Conservation (phyloP, 2,329 filamentous ascomycete genomes). For the Bipolaris victoriae region DNA sequence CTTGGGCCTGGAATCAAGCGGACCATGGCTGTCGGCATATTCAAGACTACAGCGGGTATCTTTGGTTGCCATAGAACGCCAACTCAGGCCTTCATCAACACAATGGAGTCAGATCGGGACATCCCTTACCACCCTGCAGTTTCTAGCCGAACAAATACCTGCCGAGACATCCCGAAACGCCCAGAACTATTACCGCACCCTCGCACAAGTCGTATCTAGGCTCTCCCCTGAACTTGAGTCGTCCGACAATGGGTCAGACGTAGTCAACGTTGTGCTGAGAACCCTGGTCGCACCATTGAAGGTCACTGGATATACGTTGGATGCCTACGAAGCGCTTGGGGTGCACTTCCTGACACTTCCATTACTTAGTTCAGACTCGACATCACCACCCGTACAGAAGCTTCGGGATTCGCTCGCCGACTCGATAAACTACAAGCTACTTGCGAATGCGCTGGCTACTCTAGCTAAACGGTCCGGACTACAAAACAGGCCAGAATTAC, state of each 20-base stretch:
- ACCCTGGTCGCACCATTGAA: conserved; percentile 40
- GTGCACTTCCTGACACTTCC: conserved; percentile 53
- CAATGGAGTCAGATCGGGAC: conserved; percentile 19
- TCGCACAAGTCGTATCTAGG: conserved; percentile 33
- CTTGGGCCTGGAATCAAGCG: conserved; percentile 26
- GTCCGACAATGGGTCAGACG: conserved; percentile 1
- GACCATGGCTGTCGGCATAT: conserved; percentile 52
- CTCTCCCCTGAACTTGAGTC: conserved; percentile 16
- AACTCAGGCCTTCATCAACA: conserved; percentile 16
- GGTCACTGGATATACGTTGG: conserved; percentile 44
- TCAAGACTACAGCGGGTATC: conserved; percentile 50
- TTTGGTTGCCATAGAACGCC: conserved; percentile 41
- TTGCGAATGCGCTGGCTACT: conserved; percentile 42
- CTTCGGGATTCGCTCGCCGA: conserved; percentile 52
- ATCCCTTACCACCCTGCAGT: conserved; percentile 33
- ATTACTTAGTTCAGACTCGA: conserved; percentile 41
- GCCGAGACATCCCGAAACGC: conserved; percentile 43
- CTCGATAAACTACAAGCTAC: conserved; percentile 59
- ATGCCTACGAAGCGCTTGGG: conserved; percentile 49
- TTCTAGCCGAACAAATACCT: conserved; percentile 43
- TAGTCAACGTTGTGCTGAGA: conserved; percentile 26
- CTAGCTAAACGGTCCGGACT: conserved; percentile 36
- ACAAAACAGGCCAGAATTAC: conserved; percentile 33
- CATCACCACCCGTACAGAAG: conserved; percentile 26
- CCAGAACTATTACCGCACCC: conserved; percentile 40